These are phyloP conservation scores for Fraxinus dipetala DNA, from an alignment of 305 asterid species.

Conservation along the genomic window DNA sequence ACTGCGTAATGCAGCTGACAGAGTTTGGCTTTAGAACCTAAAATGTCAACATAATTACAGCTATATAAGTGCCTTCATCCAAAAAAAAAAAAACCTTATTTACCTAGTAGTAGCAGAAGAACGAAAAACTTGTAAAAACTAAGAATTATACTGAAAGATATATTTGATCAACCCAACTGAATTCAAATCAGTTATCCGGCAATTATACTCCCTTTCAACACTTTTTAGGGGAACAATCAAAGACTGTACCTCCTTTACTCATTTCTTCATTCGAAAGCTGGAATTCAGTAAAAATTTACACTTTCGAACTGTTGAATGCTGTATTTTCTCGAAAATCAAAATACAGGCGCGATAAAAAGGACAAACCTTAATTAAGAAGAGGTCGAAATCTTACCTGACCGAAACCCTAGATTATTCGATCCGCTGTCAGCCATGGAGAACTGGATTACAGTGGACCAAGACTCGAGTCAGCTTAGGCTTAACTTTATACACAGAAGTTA, in stretches of 20 bases:
- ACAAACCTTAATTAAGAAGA: not conserved
- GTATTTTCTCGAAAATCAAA: not conserved
- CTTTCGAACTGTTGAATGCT: not conserved
- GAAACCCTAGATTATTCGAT: constrained; percentile 65
- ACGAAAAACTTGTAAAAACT: not conserved
- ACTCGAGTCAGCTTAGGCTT: constrained; percentile 27
- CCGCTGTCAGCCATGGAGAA: constrained; percentile 61
- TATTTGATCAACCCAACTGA: not conserved
- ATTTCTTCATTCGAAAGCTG: not conserved
- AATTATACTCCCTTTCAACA: not conserved
- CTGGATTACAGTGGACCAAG: constrained; percentile 34
- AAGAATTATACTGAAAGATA: not conserved
- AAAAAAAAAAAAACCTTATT: not conserved
- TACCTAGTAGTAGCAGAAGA: not conserved
- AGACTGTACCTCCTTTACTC: not conserved
- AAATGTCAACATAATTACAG: not conserved
- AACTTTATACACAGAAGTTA: not conserved
- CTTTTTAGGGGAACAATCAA: not conserved
- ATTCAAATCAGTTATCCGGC: not conserved
- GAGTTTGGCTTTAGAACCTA: not conserved
- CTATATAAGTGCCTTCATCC: not conserved
- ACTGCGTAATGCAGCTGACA: not conserved
- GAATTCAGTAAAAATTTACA: not conserved
- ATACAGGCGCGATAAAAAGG: not conserved
- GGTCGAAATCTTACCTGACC: constrained; percentile 48